A percentile compares a stretch with the other conserved stretches of the same genome.
These are phyloP conservation scores for Thermochaetoides thermophila DNA, from an alignment of 495 filamentous ascomycete genomes.

Conservation along the genomic window DNA sequence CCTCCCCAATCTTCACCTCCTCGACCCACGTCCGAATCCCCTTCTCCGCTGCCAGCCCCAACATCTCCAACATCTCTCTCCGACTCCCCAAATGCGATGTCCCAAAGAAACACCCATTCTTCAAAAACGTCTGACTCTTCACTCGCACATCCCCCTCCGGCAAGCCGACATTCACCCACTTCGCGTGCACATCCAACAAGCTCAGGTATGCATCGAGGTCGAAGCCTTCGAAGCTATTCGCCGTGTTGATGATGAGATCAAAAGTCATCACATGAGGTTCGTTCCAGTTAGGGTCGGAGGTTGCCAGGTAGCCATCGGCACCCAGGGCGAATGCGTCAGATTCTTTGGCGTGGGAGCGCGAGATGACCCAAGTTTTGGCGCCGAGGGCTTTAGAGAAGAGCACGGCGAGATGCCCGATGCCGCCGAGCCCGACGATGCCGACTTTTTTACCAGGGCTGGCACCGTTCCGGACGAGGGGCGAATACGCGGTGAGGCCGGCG, in stretches of 20 bases:
- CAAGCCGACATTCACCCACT: conserved; percentile 69
- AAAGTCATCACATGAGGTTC: conserved; percentile 37
- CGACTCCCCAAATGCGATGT: conserved; percentile 72
- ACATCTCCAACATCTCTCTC: conserved; percentile 68
- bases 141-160: conserved; percentile 67
- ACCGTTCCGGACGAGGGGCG: conserved; percentile 62
- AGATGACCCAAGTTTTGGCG: conserved; percentile 57
- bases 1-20: conserved; percentile 53
- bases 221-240: conserved; percentile 37
- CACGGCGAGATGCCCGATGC: conserved; percentile 59
- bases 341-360: conserved; percentile 51
- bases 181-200: conserved; percentile 70
- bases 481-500: conserved; percentile 70
- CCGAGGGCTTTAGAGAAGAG: conserved; percentile 59
- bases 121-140: conserved; percentile 60
- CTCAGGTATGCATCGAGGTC: conserved; percentile 55
- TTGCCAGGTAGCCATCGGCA: conserved; percentile 60
- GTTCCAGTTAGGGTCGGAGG: conserved; percentile 52
- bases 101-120: conserved; percentile 66
- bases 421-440: conserved; percentile 56
- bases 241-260: conserved; percentile 47
- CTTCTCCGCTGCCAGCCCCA: conserved; percentile 69
- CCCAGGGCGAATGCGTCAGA: conserved; percentile 52
- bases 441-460: conserved; percentile 67
- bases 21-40: conserved; percentile 72